Percentiles rank a stretch among this genome's conserved stretches.
These are phyloP conservation scores for Ceratocystis smalleyi DNA, from an alignment of 2,329 filamentous ascomycete species.

Conservation along the genomic window DNA sequence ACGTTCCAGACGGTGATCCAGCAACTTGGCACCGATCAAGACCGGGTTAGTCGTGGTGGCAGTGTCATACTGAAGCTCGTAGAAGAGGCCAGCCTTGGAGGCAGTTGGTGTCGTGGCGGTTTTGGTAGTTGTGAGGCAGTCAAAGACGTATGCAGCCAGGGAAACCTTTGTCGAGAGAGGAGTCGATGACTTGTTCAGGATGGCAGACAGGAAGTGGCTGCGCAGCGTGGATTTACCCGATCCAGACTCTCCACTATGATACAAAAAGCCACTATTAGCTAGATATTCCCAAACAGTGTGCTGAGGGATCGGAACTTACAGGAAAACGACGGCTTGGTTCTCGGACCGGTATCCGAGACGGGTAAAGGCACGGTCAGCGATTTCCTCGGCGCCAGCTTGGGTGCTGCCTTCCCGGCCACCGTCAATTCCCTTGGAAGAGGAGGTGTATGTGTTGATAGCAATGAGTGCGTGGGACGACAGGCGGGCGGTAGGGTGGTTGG, in stretches of 20 bases:
- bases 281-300: background rate
- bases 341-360: slow-evolving; percentile 77
- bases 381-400: slow-evolving; percentile 80
- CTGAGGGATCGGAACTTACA: slow-evolving; percentile 44
- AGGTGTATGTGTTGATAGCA: slow-evolving; percentile 86
- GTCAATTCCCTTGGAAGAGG: slow-evolving; percentile 75
- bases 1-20: slow-evolving; percentile 84
- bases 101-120: slow-evolving; percentile 88
- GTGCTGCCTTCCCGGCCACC: slow-evolving; percentile 83
- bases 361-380: slow-evolving; percentile 73
- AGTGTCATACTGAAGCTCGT: slow-evolving; percentile 93
- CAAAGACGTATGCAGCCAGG: slow-evolving; percentile 86
- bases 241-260: slow-evolving; percentile 72
- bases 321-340: slow-evolving; percentile 81
- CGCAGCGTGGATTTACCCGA: slow-evolving; percentile 91
- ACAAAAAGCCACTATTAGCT: background rate
- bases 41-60: slow-evolving; percentile 69
- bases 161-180: slow-evolving; percentile 87
- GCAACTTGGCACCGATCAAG: slow-evolving; percentile 81
- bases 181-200: slow-evolving; percentile 81
- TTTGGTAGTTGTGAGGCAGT: slow-evolving; percentile 92
- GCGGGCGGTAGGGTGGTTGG: slow-evolving; percentile 70
- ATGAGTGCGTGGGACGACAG: slow-evolving; percentile 86
- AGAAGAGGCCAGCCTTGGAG: slow-evolving; percentile 88
- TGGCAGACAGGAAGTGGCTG: slow-evolving; percentile 69